phyloP scores from a whole-genome alignment of 257 asterid genomes.

The Salvia splendens region DNA sequence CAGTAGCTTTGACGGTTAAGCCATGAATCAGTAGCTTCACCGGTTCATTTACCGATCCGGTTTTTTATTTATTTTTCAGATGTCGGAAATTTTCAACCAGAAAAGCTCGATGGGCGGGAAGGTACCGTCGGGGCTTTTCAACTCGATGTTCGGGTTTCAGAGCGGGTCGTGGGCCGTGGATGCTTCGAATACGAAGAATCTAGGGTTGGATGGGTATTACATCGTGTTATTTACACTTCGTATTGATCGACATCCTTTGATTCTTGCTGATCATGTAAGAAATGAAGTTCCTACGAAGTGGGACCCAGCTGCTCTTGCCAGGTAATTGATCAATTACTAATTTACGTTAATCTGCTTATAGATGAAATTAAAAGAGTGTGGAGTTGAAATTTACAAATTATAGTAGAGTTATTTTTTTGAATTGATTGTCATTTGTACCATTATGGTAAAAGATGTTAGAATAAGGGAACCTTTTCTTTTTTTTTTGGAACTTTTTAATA shows the following conservation, averaged over 20 bases:
- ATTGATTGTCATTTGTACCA: too few species aligned
- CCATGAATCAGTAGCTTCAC: too few species aligned
- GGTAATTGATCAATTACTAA: constrained; percentile 39
- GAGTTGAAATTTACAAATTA: too few species aligned
- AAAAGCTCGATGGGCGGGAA: constrained; percentile 73
- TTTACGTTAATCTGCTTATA: not conserved
- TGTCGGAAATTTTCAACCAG: constrained; percentile 83
- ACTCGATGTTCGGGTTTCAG: constrained; percentile 80
- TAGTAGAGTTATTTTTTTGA: too few species aligned
- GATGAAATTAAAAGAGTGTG: too few species aligned
- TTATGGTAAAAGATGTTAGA: too few species aligned
- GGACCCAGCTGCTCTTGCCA: constrained; percentile 94
- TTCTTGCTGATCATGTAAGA: constrained; percentile 64
- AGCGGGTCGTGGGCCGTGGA: constrained; percentile 85
- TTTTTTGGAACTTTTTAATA: too few species aligned
- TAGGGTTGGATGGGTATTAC: constrained; percentile 81
- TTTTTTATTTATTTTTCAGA: constrained; percentile 38
- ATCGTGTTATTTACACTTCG: constrained; percentile 58
- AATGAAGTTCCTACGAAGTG: constrained; percentile 79
- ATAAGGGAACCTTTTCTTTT: too few species aligned
- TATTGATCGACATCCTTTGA: constrained; percentile 68
- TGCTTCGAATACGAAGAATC: constrained; percentile 56
- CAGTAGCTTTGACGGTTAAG: too few species aligned
- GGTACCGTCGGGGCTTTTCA: constrained; percentile 82
- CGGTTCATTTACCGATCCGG: too few species aligned